Percentiles rank a stretch among this genome's conserved stretches.
Conservation (phyloP, 2,329 filamentous ascomycete species). For the Penicillium sp. region DNA sequence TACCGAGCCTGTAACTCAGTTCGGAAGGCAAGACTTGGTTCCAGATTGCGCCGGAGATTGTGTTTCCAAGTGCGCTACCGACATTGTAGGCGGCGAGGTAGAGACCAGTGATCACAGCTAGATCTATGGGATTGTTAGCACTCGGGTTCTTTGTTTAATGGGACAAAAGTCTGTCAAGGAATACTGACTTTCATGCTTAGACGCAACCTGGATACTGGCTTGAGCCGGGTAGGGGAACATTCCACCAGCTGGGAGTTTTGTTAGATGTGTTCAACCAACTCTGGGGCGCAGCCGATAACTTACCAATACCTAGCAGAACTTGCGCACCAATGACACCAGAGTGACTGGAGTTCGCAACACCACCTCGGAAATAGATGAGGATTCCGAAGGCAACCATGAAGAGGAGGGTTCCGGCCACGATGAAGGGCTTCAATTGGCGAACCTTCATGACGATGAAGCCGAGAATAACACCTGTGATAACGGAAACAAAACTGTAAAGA, state of each 20-base stretch:
- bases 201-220: conserved; percentile 51
- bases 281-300: not conserved
- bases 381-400: conserved; percentile 66
- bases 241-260: conserved; percentile 48
- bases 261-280: not conserved
- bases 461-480: conserved; percentile 57
- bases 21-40: conserved; percentile 54
- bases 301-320: conserved; percentile 59
- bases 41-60: conserved; percentile 63
- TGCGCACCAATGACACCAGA: conserved; percentile 62
- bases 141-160: not conserved
- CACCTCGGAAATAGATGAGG: conserved; percentile 62
- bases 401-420: conserved; percentile 58
- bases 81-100: conserved; percentile 64
- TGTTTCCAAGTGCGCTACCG: conserved; percentile 59
- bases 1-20: conserved; percentile 42
- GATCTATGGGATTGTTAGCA: conserved; percentile 34
- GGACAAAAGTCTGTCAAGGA: not conserved
- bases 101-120: conserved; percentile 63
- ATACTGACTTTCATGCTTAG: conserved; percentile 47
- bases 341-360: conserved; percentile 42
- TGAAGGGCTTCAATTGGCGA: conserved; percentile 62
- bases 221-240: conserved; percentile 58
- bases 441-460: conserved; percentile 58
- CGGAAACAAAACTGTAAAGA: conserved; percentile 59